Conservation (phyloP, 495 filamentous ascomycete species). For the Xylaria acuta region DNA sequence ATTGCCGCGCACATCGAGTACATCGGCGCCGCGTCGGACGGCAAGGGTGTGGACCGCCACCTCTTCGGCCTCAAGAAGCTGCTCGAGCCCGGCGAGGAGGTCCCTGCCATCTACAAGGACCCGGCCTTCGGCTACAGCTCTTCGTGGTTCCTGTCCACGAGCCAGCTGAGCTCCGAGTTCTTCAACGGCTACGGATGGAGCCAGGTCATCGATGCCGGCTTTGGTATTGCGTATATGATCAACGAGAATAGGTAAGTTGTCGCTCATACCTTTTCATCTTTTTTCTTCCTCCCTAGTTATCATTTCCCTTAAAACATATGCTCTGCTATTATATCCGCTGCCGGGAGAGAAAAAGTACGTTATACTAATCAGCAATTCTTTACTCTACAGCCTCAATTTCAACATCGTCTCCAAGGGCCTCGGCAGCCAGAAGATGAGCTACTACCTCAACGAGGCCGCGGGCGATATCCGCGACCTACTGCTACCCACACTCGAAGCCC, state of each 20-base stretch:
- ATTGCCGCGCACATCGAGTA: slow-evolving; percentile 85
- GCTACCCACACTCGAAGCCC: slow-evolving; percentile 77
- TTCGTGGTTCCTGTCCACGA: slow-evolving; percentile 88
- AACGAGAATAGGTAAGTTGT: slow-evolving; percentile 81
- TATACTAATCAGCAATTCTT: slow-evolving; percentile 28
- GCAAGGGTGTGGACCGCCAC: slow-evolving; percentile 94
- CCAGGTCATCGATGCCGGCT: slow-evolving; percentile 95
- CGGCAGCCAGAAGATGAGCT: slow-evolving; percentile 90
- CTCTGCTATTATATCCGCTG: not conserved
- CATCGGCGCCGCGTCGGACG: slow-evolving; percentile 85
- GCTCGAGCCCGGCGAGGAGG: slow-evolving; percentile 77
- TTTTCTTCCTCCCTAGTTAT: slow-evolving; percentile 32
- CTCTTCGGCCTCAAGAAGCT: slow-evolving; percentile 96
- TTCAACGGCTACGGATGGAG: slow-evolving; percentile 99
- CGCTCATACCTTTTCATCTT: slow-evolving; percentile 31
- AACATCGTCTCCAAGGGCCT: slow-evolving; percentile 96
- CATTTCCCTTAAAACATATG: not conserved
- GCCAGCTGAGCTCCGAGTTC: slow-evolving; percentile 92
- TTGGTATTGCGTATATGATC: slow-evolving; percentile 99
- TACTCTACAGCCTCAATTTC: slow-evolving; percentile 78
- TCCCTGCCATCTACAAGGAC: slow-evolving; percentile 86
- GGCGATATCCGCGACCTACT: slow-evolving; percentile 88
- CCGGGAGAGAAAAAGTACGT: not conserved
- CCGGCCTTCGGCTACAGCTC: slow-evolving; percentile 82
- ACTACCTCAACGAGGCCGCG: slow-evolving; percentile 92